phyloP scores from a whole-genome alignment of 75 land plant species.

The Pseudotsuga menziesii region DNA sequence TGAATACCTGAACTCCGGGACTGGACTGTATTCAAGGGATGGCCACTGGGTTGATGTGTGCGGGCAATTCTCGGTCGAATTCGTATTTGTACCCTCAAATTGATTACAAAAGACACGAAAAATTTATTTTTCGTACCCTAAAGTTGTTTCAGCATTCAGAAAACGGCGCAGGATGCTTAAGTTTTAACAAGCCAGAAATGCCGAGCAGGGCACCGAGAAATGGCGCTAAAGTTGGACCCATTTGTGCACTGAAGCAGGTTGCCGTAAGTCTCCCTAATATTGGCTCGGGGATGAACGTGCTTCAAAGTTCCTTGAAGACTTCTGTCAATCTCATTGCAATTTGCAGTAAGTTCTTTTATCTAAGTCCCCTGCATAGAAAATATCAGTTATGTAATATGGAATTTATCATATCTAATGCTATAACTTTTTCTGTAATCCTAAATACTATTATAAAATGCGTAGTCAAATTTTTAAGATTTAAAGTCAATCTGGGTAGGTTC shows the following conservation, averaged over 20 bases:
- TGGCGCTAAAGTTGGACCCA: not conserved
- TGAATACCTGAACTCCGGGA: too few species aligned
- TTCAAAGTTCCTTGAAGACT: slow-evolving; percentile 18
- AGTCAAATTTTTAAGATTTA: not conserved
- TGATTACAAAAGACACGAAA: not conserved
- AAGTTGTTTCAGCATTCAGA: not conserved
- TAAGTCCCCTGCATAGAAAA: too few species aligned
- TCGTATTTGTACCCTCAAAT: not conserved
- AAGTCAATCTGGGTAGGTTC: not conserved
- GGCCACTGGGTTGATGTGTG: not conserved
- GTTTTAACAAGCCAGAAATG: not conserved
- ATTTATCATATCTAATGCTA: not conserved
- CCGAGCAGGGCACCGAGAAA: not conserved
- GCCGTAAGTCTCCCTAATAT: not conserved
- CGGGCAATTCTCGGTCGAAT: not conserved
- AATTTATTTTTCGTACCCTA: not conserved
- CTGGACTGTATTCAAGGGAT: not conserved
- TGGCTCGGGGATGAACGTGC: slow-evolving; percentile 11
- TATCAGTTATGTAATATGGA: too few species aligned
- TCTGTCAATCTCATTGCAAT: slow-evolving; percentile 26
- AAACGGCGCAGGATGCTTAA: not conserved
- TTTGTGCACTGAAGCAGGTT: not conserved
- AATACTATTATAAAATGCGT: not conserved
- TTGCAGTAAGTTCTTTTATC: slow-evolving; percentile 22
- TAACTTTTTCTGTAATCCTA: not conserved